Conservation (phyloP, 1,139 yeast species). For the Saccharomyces hybrid region DNA sequence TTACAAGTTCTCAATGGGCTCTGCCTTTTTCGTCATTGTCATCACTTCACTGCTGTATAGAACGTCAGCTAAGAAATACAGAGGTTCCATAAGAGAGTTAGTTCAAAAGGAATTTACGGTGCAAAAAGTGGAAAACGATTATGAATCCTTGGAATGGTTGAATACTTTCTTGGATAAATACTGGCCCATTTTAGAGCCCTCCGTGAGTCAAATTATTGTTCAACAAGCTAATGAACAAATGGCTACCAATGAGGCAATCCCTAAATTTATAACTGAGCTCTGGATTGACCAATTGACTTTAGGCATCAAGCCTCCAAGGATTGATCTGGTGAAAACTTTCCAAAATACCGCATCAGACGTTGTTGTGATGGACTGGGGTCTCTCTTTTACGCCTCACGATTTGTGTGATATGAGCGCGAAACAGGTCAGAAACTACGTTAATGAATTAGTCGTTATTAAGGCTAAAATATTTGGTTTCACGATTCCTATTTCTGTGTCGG, state of each 20-base stretch:
- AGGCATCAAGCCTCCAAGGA: conserved; percentile 91
- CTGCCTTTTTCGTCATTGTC: conserved; percentile 63
- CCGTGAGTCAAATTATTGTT: conserved; percentile 72
- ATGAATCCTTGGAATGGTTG: conserved; percentile 91
- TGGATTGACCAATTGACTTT: conserved; percentile 84
- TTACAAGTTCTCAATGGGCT: conserved; percentile 68
- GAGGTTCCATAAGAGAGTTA: conserved; percentile 63
- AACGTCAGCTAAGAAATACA: conserved; percentile 70
- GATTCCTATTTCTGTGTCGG: conserved; percentile 54
- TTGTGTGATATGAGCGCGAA: conserved; percentile 72
- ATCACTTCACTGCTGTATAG: conserved; percentile 63
- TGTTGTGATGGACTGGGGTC: conserved; percentile 93
- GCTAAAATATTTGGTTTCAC: conserved; percentile 56
- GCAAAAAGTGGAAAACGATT: conserved; percentile 72
- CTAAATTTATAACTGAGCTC: conserved; percentile 72
- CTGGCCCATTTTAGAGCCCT: conserved; percentile 86
- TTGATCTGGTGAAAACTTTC: conserved; percentile 80
- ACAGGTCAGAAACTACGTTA: conserved; percentile 73
- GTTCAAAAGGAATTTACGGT: conserved; percentile 80
- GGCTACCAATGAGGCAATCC: conserved; percentile 61
- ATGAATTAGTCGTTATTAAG: conserved; percentile 67
- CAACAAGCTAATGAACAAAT: conserved; percentile 77
- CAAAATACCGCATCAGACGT: conserved; percentile 81
- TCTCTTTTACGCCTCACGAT: conserved; percentile 86
- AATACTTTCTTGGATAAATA: conserved; percentile 79